Evolutionary conservation across 2,329 filamentous ascomycete genomes (phyloP).

Genomic region (Claviceps spartinae): DNA sequence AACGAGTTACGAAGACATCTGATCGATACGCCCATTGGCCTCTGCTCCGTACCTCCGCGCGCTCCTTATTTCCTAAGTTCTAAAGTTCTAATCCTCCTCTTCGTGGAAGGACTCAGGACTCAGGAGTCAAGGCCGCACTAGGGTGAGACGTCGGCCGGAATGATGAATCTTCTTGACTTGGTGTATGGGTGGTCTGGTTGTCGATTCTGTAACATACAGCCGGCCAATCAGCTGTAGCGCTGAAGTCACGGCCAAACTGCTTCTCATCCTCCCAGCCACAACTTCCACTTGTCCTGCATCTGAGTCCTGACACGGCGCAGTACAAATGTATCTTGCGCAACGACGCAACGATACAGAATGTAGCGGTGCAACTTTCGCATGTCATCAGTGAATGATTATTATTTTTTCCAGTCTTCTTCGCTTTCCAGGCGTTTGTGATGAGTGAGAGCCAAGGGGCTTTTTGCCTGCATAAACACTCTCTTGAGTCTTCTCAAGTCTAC

Average conservation of each 20-base stretch:
- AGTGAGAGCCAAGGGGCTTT: too few relatives aligned
- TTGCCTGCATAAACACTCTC: not conserved
- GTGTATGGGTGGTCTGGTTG: not conserved
- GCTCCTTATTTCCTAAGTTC: too few relatives aligned
- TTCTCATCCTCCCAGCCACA: not conserved
- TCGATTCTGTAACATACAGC: conserved; percentile 1
- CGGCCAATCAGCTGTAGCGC: not conserved
- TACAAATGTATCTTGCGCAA: too few relatives aligned
- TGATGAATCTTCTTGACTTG: not conserved
- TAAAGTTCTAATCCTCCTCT: not conserved
- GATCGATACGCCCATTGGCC: not conserved
- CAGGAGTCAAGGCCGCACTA: not conserved
- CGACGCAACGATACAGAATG: too few relatives aligned
- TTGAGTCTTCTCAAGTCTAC: not conserved
- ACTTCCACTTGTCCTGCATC: not conserved
- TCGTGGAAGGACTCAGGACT: not conserved
- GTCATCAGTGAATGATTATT: not conserved
- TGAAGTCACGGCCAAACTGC: not conserved
- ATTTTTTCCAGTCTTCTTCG: not conserved
- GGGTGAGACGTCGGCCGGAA: not conserved
- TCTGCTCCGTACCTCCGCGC: not conserved
- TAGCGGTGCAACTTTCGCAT: too few relatives aligned
- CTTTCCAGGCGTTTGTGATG: too few relatives aligned
- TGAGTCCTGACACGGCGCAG: not conserved
- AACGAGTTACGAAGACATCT: not conserved